Evolutionary conservation across 441 rosid genomes (phyloP).

Genomic region (Erysimum pusillum): DNA sequence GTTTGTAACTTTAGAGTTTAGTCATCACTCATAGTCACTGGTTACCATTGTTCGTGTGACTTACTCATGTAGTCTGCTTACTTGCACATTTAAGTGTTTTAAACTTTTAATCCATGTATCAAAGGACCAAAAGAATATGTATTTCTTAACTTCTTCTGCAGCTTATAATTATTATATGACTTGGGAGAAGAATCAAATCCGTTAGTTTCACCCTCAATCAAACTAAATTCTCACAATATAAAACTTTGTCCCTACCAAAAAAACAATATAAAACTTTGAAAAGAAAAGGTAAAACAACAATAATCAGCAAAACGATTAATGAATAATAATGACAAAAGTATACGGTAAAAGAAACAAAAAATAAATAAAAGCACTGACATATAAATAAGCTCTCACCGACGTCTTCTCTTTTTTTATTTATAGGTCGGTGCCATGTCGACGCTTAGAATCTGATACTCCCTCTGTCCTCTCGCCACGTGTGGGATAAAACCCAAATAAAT

Average conservation of each 20-base stretch:
- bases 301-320: background rate
- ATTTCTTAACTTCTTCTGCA: too few species aligned
- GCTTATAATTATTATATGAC: background rate
- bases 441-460: conserved; percentile 52
- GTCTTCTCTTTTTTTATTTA: background rate
- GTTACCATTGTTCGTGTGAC: too few species aligned
- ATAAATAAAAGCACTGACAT: too few species aligned
- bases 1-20: background rate
- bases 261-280: background rate
- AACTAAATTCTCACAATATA: background rate
- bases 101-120: background rate
- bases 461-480: conserved; percentile 55
- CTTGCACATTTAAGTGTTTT: too few species aligned
- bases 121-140: background rate
- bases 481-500: background rate
- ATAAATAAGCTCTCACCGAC: too few species aligned
- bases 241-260: too few species aligned
- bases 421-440: conserved; percentile 58
- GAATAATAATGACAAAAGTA: background rate
- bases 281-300: background rate
- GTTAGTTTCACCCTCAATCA: too few species aligned
- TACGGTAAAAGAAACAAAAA: too few species aligned
- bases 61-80: too few species aligned
- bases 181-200: background rate
- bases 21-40: background rate